These are phyloP conservation scores for Fomitopsis schrenkii DNA, from an alignment of 1,284 basidiomycete genomes.

Conservation along the genomic window DNA sequence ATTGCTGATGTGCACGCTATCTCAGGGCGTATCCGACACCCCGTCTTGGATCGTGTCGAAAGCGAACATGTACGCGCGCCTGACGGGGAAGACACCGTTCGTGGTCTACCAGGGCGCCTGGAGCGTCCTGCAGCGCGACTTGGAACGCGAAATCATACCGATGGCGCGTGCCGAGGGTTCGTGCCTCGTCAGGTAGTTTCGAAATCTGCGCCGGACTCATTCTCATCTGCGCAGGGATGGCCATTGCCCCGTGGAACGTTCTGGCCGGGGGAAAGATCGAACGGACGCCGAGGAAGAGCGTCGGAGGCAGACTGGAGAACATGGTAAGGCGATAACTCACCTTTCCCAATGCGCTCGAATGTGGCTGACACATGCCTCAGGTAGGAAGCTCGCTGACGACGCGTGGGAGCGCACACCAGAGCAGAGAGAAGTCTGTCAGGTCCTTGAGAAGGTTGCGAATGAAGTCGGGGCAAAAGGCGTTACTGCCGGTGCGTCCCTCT, in stretches of 20 bases:
- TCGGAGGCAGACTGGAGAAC: constrained; percentile 37
- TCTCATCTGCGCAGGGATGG: constrained; percentile 29
- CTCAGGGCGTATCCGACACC: constrained; percentile 34
- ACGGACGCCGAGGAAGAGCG: constrained; percentile 24
- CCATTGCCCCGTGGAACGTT: constrained; percentile 47
- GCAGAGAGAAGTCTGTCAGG: constrained; percentile 34
- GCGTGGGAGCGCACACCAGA: constrained; percentile 37
- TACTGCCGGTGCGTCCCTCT: constrained; percentile 12
- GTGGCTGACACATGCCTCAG: no score
- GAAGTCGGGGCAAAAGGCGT: constrained; percentile 36
- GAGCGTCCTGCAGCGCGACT: constrained; percentile 39
- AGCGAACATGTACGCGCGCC: constrained; percentile 47
- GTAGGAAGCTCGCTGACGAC: no score
- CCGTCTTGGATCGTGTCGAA: constrained; percentile 51
- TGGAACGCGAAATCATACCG: constrained; percentile 50
- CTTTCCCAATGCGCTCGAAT: no score
- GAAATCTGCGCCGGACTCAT: no score
- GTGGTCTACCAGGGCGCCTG: constrained; percentile 48
- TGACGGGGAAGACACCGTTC: constrained; percentile 43
- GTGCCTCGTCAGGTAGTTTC: neutral
- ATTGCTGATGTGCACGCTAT: no score
- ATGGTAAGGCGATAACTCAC: constrained; percentile 13
- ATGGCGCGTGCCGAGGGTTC: constrained; percentile 42
- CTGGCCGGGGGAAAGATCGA: constrained; percentile 43
- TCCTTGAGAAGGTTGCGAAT: constrained; percentile 40